Base-by-base conservation (phyloP, 306 rosid genomes). In the Malus domestica region DNA sequence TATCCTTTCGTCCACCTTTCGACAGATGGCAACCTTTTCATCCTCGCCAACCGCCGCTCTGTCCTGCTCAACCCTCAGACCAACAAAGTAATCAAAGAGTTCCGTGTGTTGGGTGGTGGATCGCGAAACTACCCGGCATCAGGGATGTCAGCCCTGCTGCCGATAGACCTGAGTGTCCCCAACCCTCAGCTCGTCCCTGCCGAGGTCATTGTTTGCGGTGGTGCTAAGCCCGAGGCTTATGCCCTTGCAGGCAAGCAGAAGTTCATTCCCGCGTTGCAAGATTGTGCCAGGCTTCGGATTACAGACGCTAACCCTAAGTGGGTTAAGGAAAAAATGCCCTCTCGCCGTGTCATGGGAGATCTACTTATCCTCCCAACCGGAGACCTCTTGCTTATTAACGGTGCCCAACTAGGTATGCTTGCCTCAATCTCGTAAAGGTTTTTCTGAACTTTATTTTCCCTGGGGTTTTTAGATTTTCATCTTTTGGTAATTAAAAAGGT, bases 61-160 rank as follows among this genome's bases (percentile, higher is more conserved):
- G 29, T 96, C 55, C 91, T 96, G 49, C 84, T 90, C 4, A 38
- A 83, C 79, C 88, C 93, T 9, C 40, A 7, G 3, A 76, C 80
- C 52, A 80, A 86, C 86, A 54, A 79, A 8, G 14, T 88, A 22
- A 6, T 96, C 7, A 79, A 86, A 1, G 91, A 88, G 38, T 88
- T 33, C 66, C 97, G 93, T 0, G 61, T 70, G 61, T 78, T 96
- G 22, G 54, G 55, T 0, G 98, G 98, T 0, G 98, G 98, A 6
- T 80, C 97, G 2, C 77, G 99, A 0, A 92, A 90, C 92, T 96
- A 96, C 86, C 98, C 99, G 0, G 89, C 98, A 2, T 92, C 98
- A 0, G 99, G 85, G 25, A 89, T 86, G 94, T 96, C 98, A 0
- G 84, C 83, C 1, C 84, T 96, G 38, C 89, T 96, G 29, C 99